Conservation (phyloP, 2,329 filamentous ascomycete species). For the Sporothrix sp. region DNA sequence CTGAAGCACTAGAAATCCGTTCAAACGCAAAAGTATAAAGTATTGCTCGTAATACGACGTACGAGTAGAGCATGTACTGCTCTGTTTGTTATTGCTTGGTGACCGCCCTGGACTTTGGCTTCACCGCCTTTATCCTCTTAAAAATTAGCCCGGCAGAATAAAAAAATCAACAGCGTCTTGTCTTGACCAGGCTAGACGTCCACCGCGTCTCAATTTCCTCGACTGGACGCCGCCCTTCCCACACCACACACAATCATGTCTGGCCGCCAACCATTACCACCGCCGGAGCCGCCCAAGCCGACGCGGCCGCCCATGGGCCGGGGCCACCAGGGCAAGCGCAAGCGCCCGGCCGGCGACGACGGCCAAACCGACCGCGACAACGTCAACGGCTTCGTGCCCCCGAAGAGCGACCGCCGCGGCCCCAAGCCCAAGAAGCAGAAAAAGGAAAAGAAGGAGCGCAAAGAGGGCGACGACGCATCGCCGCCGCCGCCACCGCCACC, state of each 20-base stretch:
- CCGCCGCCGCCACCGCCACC: conserved; percentile 1
- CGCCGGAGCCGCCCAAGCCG: conserved; percentile 8
- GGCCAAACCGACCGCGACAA: conserved; percentile 3
- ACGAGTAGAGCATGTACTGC: too few species aligned
- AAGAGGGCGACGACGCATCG: conserved; percentile 13
- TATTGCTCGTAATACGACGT: too few species aligned
- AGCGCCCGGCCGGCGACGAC: conserved; percentile 7
- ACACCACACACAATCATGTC: conserved; percentile 6
- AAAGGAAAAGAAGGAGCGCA: conserved; percentile 7
- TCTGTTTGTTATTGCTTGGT: too few species aligned
- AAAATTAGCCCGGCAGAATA: conserved; percentile 7
- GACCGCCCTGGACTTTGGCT: not conserved
- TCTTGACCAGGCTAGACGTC: too few species aligned
- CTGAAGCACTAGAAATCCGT: too few species aligned
- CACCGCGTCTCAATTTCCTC: too few species aligned
- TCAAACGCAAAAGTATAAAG: too few species aligned
- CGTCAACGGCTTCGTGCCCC: conserved; percentile 3
- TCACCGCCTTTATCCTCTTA: conserved; percentile 4
- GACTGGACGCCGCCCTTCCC: too few species aligned
- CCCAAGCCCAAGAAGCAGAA: conserved; percentile 12
- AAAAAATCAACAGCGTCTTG: not conserved
- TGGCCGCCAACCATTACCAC: conserved; percentile 7
- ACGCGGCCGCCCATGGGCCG: conserved; percentile 2
- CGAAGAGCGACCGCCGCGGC: not conserved
- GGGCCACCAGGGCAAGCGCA: conserved; percentile 11